Evolutionary conservation across 116 monocot genomes (phyloP), one percentile per base, ranked within the genome.

Genomic region (Cymodocea nodosa): DNA sequence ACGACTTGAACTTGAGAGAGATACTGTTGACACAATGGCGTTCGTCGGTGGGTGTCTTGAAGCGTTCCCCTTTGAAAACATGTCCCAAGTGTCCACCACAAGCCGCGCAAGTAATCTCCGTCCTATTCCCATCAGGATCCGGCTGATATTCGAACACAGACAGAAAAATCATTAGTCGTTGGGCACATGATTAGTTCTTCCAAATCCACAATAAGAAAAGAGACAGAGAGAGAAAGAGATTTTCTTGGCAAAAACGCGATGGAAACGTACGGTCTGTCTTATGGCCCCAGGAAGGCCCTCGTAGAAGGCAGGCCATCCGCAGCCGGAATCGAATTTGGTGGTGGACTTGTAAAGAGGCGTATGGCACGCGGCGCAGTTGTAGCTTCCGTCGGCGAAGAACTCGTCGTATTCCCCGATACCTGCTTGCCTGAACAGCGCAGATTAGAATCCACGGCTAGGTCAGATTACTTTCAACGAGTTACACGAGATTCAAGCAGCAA

Each of bases 71-170:
- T 74, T 85, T 82, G 57, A 89, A 89, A 9, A 89, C 89, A 78
- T 89, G 89, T 14, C 89, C 89, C 73, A 89, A 53, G 63, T 89
- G 89, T 8, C 89, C 89, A n/a, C 85, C 89, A 37, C 89, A 89
- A 24, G 89, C 89, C 13, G 89, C 63, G 65, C 89, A 89, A 17
- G 89, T 89, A 59, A 84, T 89, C 63, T 89, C 85, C 0, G 20
- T 71, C 55, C 89, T 80, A 75, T 80, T 82, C 22, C 89, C 89
- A 74, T 89, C 85, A 55, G 80, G 75, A 71, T 89, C 89, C 1
- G 78, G 65, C 89, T 89, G 77, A 50, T 52, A 15, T 3, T 1
- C 30, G 30, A 30, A 30, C 30, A 60, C 15, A 55, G 4, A n/a
- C n/a, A 52, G 11, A 52, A 16, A n/a, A 22, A 44, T 44, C 19